Conservation (phyloP, 192 early-diverging fungal genomes). For the Lunasporangiospora selenospora region DNA sequence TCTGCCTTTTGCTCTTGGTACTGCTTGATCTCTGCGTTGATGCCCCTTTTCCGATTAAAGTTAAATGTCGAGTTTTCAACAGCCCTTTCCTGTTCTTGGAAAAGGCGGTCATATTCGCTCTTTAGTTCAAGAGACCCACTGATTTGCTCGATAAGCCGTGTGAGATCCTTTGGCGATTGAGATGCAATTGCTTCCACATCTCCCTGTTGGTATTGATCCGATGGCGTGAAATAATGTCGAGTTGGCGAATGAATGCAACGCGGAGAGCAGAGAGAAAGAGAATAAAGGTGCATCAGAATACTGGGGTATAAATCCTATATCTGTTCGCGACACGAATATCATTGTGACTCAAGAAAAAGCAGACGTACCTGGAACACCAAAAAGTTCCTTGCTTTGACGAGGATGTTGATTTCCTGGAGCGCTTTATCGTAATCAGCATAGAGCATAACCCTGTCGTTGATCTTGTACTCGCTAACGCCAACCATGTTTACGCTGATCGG, state of each 20-base stretch:
- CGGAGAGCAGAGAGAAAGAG: too few species aligned
- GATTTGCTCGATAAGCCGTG: constrained; percentile 94
- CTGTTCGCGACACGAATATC: too few species aligned
- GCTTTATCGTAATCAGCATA: constrained; percentile 78
- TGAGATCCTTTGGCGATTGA: constrained; percentile 95
- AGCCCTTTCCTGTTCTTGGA: constrained; percentile 81
- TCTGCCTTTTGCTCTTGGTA: constrained; percentile 93
- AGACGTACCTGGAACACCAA: constrained; percentile 86
- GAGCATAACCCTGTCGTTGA: constrained; percentile 77
- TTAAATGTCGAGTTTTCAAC: constrained; percentile 88
- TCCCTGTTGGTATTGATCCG: too few species aligned
- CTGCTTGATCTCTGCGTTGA: constrained; percentile 91
- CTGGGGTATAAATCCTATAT: too few species aligned
- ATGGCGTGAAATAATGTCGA: too few species aligned
- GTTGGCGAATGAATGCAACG: too few species aligned
- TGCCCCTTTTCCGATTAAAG: constrained; percentile 90
- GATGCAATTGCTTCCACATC: constrained; percentile 97
- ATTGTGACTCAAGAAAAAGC: too few species aligned
- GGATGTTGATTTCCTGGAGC: constrained; percentile 88
- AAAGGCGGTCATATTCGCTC: constrained; percentile 86
- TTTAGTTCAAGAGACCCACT: constrained; percentile 93
- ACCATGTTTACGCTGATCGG: constrained; percentile 55
- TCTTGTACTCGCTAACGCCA: constrained; percentile 89
- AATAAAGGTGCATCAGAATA: too few species aligned
- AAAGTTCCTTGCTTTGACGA: constrained; percentile 97